Conservation (phyloP, 2,329 filamentous ascomycete species). For the Pezizomycotina sp. region DNA sequence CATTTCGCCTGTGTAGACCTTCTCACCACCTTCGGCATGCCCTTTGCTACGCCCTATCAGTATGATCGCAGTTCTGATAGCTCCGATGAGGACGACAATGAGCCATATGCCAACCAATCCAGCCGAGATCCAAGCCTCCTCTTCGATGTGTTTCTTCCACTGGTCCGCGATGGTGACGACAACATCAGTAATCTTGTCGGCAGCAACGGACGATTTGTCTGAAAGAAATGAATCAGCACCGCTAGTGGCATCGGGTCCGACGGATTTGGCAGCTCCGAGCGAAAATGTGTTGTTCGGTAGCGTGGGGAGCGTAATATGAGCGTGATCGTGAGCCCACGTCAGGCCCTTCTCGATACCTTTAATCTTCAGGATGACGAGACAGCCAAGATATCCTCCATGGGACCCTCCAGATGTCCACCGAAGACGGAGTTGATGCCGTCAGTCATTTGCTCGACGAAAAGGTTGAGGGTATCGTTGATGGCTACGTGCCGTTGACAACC, state of each 20-base stretch:
- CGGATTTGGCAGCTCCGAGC: constrained; percentile 49
- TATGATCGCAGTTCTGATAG: constrained; percentile 47
- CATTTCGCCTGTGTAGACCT: no score
- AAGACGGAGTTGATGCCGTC: constrained; percentile 60
- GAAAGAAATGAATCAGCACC: constrained; percentile 56
- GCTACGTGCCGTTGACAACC: constrained; percentile 65
- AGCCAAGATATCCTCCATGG: constrained; percentile 66
- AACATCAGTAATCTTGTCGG: constrained; percentile 65
- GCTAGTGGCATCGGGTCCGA: constrained; percentile 37
- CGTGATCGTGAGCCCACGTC: constrained; percentile 85
- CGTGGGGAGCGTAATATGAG: constrained; percentile 62
- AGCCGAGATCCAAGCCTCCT: constrained; percentile 65
- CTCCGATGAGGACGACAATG: constrained; percentile 56
- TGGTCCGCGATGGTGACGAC: constrained; percentile 52
- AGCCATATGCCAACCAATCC: constrained; percentile 62
- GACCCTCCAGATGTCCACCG: constrained; percentile 49
- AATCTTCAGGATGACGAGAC: constrained; percentile 76
- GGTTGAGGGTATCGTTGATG: constrained; percentile 70
- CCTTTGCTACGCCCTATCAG: constrained; percentile 44
- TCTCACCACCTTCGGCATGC: constrained; percentile 44
- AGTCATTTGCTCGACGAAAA: constrained; percentile 62
- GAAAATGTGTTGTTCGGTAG: constrained; percentile 72
- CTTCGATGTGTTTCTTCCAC: constrained; percentile 50
- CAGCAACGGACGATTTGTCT: constrained; percentile 54
- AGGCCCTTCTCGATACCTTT: constrained; percentile 68